Base-by-base conservation (phyloP, 2,329 filamentous ascomycete species). In the Stachybotrys echinatus region DNA sequence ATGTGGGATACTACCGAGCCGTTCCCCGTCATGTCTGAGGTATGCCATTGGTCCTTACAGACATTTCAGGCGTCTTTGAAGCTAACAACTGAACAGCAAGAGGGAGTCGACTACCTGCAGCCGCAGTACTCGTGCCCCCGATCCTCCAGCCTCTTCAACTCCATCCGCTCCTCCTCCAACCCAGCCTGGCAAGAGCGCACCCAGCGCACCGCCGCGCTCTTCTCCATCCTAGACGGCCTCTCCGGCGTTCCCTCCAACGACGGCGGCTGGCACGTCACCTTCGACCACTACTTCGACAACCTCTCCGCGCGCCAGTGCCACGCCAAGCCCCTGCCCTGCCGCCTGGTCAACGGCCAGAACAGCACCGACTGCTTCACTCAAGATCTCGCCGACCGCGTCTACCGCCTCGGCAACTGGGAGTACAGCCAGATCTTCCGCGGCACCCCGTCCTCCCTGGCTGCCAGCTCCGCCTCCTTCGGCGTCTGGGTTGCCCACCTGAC, bases 281-380 rank as follows among this genome's bases (percentile, higher is more conserved):
- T 87, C 58, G 89, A 94, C 61, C 89, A 91, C 66, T 94, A 94
- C 70, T 94, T 85, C 59, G 89, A 94, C 64, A 94, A 91, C 60
- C 76, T 94, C 2, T 90, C 87, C 0, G 85, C 88, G 0, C 78
- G 88, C 0, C 85, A 90, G 62, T 94, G 89, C 64, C 88, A 94
- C 61, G 71, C 67, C 18, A 88, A 87, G 59, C 80, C 87, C 0
- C 71, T 92, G 0, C 89, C 88, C 0, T 92, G 88, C 69, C 81
- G 78, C 54, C 65, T 77, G 6, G 66, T 74, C 18, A 55, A 66
- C 50, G 68, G 67, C 54, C 58, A 58, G 48, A 75, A 75, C 53
- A 74, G 77, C 48, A 69, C 68, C 0, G 67, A 70, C 0, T 92
- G 89, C 61, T 71, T 92, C 39, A 78, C 78, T 3, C 81, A 83